phyloP scores from a whole-genome alignment of 1,284 basidiomycete genomes.

The Sphagnurus paluster region DNA sequence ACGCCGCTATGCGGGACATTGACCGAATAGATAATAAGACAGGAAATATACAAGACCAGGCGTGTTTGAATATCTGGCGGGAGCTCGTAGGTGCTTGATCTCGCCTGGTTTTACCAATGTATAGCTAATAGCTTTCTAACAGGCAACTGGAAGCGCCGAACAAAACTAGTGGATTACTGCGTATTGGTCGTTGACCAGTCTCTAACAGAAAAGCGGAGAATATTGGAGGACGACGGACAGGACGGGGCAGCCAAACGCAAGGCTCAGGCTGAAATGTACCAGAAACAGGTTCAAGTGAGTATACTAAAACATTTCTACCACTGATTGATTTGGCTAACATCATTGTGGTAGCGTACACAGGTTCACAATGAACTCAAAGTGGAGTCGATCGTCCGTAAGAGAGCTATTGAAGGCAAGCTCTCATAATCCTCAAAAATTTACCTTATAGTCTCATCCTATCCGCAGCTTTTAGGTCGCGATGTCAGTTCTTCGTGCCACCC shows the following conservation, averaged over 20 bases:
- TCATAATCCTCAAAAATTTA: not conserved
- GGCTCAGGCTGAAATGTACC: conserved; percentile 58
- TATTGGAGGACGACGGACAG: conserved; percentile 41
- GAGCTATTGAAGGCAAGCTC: conserved; percentile 71
- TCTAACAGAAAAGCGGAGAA: conserved; percentile 55
- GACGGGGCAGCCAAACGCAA: conserved; percentile 48
- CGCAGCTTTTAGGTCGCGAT: conserved; percentile 79
- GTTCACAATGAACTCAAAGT: conserved; percentile 79
- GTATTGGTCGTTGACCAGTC: conserved; percentile 70
- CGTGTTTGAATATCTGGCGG: conserved; percentile 79
- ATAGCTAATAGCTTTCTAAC: conserved; percentile 9
- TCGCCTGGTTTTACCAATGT: conserved; percentile 1
- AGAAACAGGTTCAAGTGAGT: conserved; percentile 75
- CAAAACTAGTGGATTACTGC: conserved; percentile 80
- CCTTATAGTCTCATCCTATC: not conserved
- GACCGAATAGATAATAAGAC: conserved; percentile 45
- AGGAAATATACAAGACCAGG: conserved; percentile 63
- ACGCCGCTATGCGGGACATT: conserved; percentile 76
- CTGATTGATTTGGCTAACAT: not conserved
- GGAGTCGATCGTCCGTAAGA: conserved; percentile 77
- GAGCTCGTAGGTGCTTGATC: conserved; percentile 74
- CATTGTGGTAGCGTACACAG: conserved; percentile 62
- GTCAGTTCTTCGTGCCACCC: conserved; percentile 80
- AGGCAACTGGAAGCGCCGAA: conserved; percentile 86
- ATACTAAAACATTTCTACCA: not conserved